Evolutionary conservation across 441 rosid species (phyloP), one percentile per base, ranked within the genome.

Genomic region (Adansonia grandidieri): DNA sequence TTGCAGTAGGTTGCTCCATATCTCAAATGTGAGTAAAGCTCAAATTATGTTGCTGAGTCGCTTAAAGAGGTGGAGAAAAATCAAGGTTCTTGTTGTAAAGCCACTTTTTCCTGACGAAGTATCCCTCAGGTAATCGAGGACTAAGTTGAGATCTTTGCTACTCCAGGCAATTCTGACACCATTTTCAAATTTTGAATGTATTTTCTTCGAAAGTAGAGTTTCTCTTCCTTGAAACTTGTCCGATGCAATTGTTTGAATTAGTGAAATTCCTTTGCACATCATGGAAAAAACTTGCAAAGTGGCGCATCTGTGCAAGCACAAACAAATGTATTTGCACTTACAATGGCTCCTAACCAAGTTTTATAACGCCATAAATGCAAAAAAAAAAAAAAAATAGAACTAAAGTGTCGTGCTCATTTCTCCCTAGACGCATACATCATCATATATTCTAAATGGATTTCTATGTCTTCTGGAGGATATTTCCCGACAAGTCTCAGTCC

Each of bases 1-100:
- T 80, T 79, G 65, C 89, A 93, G 99, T 76, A 97, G 99, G 67
- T 86, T 95, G 86, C 85, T 95, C 80, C 99, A 95, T 84, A 90
- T 93, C 75, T 93, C 99, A 51, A 93, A 92, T 78, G 89, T 93
- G 71, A 87, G 91, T 44, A 82, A 82, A 40, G 71, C 66, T 65
- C 87, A 90, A 60, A 77, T 95, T 74, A 80, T 86, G 90, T 93
- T 9, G 78, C 75, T 24, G 94, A 95, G 68, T 78, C 92, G 57
- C 95, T 95, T 79, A 80, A 88, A 44, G 89, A 89, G 73, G 95
- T 83, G 9, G 97, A 95, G 88, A 28, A 85, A 81, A 57, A 87
- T 93, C 57, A 93, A 89, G 86, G 97, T 89, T 70, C 87, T 95
- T 9, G 97, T 93, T 48, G 88, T 88, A 82, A 93, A 89, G 85